Conservation (phyloP, 73 alveolate genomes). For the Paramecium bursaria region DNA sequence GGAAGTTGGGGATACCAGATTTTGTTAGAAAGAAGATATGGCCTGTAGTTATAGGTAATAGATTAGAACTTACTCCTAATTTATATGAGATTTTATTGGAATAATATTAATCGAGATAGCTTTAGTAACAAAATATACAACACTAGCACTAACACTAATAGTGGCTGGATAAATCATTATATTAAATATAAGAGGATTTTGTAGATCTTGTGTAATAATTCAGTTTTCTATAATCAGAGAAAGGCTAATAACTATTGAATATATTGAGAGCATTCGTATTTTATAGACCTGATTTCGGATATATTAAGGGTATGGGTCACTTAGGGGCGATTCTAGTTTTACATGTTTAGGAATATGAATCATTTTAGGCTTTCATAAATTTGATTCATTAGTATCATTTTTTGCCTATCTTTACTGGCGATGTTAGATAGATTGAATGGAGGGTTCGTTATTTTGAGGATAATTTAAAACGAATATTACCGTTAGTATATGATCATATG, state of each 20-base stretch:
- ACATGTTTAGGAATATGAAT: conserved; percentile 79
- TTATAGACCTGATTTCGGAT: conserved; percentile 92
- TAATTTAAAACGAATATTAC: conserved; percentile 75
- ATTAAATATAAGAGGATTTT: conserved; percentile 55
- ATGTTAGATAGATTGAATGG: conserved; percentile 80
- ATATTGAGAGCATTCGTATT: conserved; percentile 78
- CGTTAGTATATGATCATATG: conserved; percentile 79
- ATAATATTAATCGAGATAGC: not conserved
- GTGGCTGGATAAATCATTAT: conserved; percentile 45
- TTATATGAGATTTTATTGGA: conserved; percentile 79
- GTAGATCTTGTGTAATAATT: not conserved
- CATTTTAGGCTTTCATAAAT: conserved; percentile 82
- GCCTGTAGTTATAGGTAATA: conserved; percentile 86
- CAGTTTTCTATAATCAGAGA: conserved; percentile 4
- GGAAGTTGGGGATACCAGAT: conserved; percentile 94
- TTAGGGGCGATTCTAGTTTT: conserved; percentile 79
- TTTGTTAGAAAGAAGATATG: conserved; percentile 88
- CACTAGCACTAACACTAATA: conserved; percentile 23
- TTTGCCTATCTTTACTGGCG: conserved; percentile 79
- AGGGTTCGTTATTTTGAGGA: conserved; percentile 80
- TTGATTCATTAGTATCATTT: conserved; percentile 82
- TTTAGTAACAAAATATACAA: conserved; percentile 45
- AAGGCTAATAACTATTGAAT: conserved; percentile 71
- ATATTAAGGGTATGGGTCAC: conserved; percentile 71
- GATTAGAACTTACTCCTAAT: conserved; percentile 80